phyloP scores from a whole-genome alignment of 345 rosid species.

The Hypericum perforatum region DNA sequence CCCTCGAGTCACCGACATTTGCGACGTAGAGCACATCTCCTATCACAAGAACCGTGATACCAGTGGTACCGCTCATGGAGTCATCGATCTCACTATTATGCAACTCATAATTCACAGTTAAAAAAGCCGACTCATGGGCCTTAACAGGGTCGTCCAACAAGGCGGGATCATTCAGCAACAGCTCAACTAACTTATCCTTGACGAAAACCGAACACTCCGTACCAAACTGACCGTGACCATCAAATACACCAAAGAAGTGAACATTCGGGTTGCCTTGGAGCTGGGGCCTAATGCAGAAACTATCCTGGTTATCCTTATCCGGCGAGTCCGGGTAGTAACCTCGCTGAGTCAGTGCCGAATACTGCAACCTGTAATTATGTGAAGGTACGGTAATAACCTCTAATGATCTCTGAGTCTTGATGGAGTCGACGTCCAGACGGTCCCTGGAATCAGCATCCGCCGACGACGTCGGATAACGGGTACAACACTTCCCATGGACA shows the following conservation, averaged over 20 bases:
- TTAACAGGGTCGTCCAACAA: slow-evolving; percentile 62
- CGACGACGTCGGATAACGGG: slow-evolving; percentile 51
- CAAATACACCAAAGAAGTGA: slow-evolving; percentile 92
- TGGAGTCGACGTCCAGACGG: slow-evolving; percentile 15
- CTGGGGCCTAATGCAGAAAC: slow-evolving; percentile 60
- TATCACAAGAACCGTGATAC: slow-evolving; percentile 76
- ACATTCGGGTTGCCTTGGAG: slow-evolving; percentile 77
- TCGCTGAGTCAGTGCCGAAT: slow-evolving; percentile 61
- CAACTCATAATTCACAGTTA: slow-evolving; percentile 52
- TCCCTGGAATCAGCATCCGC: slow-evolving; percentile 46
- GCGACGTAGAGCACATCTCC: slow-evolving; percentile 80
- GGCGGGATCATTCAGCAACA: slow-evolving; percentile 46
- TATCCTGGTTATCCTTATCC: slow-evolving; percentile 78
- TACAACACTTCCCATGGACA: slow-evolving; percentile 74
- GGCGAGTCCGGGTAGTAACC: slow-evolving; percentile 82
- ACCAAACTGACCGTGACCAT: slow-evolving; percentile 81
- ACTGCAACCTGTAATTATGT: slow-evolving; percentile 54
- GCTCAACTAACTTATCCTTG: slow-evolving; percentile 56
- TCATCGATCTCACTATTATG: slow-evolving; percentile 77
- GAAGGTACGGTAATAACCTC: slow-evolving; percentile 57
- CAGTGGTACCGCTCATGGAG: slow-evolving; percentile 90
- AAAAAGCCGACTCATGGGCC: slow-evolving; percentile 63
- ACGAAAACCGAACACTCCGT: slow-evolving; percentile 74
- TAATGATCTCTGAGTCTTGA: slow-evolving; percentile 39
- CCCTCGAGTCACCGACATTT: slow-evolving; percentile 97